Evolutionary conservation across 768 basidiomycete species (phyloP).

Genomic region (Chalciporus chontae): DNA sequence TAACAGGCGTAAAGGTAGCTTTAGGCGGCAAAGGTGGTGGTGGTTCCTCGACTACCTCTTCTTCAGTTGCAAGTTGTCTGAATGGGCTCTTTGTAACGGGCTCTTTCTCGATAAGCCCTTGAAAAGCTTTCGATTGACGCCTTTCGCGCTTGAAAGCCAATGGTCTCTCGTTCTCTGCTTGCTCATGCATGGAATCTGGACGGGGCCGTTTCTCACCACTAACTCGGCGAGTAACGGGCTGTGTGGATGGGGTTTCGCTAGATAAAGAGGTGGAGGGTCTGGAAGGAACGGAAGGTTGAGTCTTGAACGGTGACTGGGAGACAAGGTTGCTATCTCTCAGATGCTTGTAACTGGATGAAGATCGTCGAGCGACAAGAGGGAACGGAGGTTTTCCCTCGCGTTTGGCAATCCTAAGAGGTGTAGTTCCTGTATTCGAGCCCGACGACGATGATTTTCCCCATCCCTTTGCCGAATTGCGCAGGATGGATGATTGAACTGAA

Average conservation of each 20-base stretch:
- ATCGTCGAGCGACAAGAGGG: constrained; percentile 60
- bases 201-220: constrained; percentile 80
- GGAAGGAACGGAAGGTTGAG: constrained; percentile 52
- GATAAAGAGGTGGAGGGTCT: constrained; percentile 16
- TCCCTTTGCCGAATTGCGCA: constrained; percentile 61
- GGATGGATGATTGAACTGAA: constrained; percentile 59
- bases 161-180: constrained; percentile 70
- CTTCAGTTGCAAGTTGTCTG: constrained; percentile 31
- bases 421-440: constrained; percentile 35
- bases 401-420: constrained; percentile 74
- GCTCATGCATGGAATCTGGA: constrained; percentile 65
- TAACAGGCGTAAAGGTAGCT: background rate
- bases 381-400: constrained; percentile 48
- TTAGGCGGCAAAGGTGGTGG: constrained; percentile 30
- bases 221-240: constrained; percentile 41
- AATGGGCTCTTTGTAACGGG: constrained; percentile 85
- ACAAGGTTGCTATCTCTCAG: constrained; percentile 76
- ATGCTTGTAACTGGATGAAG: constrained; percentile 77
- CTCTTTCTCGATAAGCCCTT: constrained; percentile 70
- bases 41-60: constrained; percentile 33
- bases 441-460: constrained; percentile 48
- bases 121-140: constrained; percentile 70
- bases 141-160: constrained; percentile 68
- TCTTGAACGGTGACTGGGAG: constrained; percentile 83
- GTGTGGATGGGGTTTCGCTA: constrained; percentile 6